Evolutionary conservation across 306 rosid genomes (phyloP).

Genomic region (Castanospermum australe): DNA sequence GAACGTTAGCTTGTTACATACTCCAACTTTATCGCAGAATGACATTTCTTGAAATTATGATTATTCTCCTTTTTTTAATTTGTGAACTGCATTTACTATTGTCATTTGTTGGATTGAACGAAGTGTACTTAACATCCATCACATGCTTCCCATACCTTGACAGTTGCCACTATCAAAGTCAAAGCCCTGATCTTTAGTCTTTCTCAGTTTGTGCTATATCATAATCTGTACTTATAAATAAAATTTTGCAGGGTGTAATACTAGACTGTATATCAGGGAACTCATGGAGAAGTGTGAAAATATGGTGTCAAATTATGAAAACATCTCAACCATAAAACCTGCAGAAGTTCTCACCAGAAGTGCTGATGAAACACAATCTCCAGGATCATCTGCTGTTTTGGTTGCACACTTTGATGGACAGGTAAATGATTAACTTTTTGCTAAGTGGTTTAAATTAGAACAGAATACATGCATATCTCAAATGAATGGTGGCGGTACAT

Average conservation of each 20-base stretch:
- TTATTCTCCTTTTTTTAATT: not conserved
- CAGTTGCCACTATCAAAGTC: not conserved
- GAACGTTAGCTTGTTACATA: not conserved
- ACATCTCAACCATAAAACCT: slow-evolving; percentile 43
- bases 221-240: not conserved
- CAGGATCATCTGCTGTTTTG: slow-evolving; percentile 64
- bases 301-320: slow-evolving; percentile 40
- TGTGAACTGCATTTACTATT: slow-evolving; percentile 19
- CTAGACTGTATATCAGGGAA: slow-evolving; percentile 53
- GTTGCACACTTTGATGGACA: slow-evolving; percentile 74
- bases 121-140: not conserved
- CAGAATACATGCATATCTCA: not conserved
- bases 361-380: slow-evolving; percentile 48
- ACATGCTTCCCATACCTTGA: slow-evolving; percentile 7
- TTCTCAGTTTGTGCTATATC: not conserved
- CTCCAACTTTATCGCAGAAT: not conserved
- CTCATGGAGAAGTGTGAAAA: slow-evolving; percentile 63
- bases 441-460: not conserved
- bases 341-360: slow-evolving; percentile 53
- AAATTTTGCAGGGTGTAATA: slow-evolving; percentile 44
- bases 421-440: slow-evolving; percentile 40
- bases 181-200: slow-evolving; percentile 3
- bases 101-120: slow-evolving; percentile 4
- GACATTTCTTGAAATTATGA: slow-evolving; percentile 12
- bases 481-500: not conserved